Evolutionary conservation across 805 yeast genomes (phyloP), one percentile per base, ranked within the genome.

Genomic region (Candida corydali): DNA sequence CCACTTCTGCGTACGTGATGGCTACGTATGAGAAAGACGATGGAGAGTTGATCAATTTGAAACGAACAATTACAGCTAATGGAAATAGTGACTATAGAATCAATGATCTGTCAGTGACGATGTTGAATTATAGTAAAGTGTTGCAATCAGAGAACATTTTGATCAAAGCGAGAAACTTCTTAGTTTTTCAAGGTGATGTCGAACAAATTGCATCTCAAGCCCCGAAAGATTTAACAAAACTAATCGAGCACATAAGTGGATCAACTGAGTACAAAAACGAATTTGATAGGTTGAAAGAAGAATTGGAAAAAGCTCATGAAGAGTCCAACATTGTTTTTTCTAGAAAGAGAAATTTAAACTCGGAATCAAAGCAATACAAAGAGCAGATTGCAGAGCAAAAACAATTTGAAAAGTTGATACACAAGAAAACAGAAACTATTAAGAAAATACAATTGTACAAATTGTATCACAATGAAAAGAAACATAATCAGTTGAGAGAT

Each of bases 161-260:
- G 41, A 83, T 88, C 46, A 86, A 84, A 53, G 96, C 97, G 1
- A 75, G 86, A 53, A 93, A 93, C 57, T 91, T 91, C 51, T 63
- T 93, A 42, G 98, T 93, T 6, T 88, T 91, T 54, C 98, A 93
- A 65, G 98, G 98, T 42, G 98, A 91, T 54, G 95, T 93, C 34
- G 98, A 91, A 56, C 83, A 80, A 48, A 80, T 93, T 27, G 98
- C 98, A 0, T 73, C 95, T 0, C 95, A 89, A 55, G 78, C 91
- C 0, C 78, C 97, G 0, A 58, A 60, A 17, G 95, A 87, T 26
- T 68, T 93, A 41, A 77, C 94, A 2, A 70, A 64, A 29, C 59
- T 89, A 42, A 65, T 93, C 37, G 98, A 93, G 59, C 78, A 78
- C 11, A 78, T 93, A 18, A 83, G 94, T 42, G 96, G 96, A 0